These are phyloP conservation scores for Eremothecium coryli DNA, from an alignment of 1,139 yeast genomes.

Conservation along the genomic window DNA sequence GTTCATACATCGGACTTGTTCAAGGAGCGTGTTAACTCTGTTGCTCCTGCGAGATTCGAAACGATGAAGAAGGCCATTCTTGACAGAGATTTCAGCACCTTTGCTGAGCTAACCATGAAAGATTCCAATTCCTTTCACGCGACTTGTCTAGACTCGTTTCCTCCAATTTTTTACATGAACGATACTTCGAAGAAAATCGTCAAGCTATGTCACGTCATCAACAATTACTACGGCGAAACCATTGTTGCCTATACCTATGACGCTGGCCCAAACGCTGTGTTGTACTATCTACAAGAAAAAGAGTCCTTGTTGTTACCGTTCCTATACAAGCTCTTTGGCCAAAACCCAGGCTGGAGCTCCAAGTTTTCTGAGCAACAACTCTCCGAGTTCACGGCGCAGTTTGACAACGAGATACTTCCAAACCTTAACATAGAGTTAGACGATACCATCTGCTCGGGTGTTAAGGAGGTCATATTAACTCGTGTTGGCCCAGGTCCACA, in stretches of 20 bases:
- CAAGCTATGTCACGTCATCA: conserved; percentile 70
- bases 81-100: conserved; percentile 60
- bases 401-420: conserved; percentile 33
- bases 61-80: conserved; percentile 73
- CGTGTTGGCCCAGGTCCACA: conserved; percentile 83
- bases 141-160: conserved; percentile 86
- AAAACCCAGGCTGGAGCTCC: conserved; percentile 66
- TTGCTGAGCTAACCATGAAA: conserved; percentile 87
- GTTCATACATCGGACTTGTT: conserved; percentile 83
- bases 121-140: conserved; percentile 98
- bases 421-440: conserved; percentile 37
- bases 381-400: conserved; percentile 26
- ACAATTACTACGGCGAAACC: conserved; percentile 51
- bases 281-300: conserved; percentile 71
- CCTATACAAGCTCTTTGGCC: conserved; percentile 44
- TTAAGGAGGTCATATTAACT: conserved; percentile 58
- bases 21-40: conserved; percentile 61
- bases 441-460: conserved; percentile 53
- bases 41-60: conserved; percentile 77
- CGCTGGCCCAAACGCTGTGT: conserved; percentile 98
- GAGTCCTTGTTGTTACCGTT: conserved; percentile 59
- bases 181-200: conserved; percentile 90
- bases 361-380: conserved; percentile 27
- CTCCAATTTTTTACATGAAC: conserved; percentile 91
- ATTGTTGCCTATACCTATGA: conserved; percentile 95